A percentile compares a stretch with the other conserved stretches of the same genome.
These are phyloP conservation scores for Zygnema cylindricum DNA, from an alignment of 139 green algal species.

Conservation along the genomic window DNA sequence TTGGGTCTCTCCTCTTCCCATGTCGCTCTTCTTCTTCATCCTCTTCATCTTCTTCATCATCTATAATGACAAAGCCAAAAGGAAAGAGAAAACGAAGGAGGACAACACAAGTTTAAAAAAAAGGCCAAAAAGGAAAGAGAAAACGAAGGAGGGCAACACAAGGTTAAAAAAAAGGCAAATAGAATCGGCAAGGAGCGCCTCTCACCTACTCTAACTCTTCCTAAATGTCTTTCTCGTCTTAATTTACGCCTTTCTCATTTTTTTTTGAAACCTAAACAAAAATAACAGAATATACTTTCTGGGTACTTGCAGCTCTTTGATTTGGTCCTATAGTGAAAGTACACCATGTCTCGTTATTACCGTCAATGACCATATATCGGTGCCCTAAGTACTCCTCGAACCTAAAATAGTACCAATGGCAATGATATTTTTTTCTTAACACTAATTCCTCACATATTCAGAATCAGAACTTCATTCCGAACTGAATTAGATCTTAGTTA, in stretches of 20 bases:
- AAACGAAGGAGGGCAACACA: not conserved
- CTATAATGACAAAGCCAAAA: constrained; percentile 21
- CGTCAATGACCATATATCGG: no score
- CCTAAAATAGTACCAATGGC: no score
- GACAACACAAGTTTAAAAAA: not conserved
- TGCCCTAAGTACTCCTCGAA: no score
- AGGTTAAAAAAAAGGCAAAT: not conserved
- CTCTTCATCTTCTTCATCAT: constrained; percentile 53
- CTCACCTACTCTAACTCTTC: constrained; percentile 26
- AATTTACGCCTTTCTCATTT: not conserved
- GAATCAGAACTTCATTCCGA: no score
- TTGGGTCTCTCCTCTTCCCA: not conserved
- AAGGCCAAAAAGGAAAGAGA: constrained; percentile 11
- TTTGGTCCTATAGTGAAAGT: no score
- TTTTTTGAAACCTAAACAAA: no score
- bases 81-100: not conserved
- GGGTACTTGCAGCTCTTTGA: no score
- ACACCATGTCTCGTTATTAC: no score
- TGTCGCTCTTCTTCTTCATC: not conserved
- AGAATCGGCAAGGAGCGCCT: constrained; percentile 6
- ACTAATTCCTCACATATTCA: no score
- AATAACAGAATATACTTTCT: no score
- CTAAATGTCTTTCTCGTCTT: not conserved
- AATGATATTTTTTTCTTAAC: no score
- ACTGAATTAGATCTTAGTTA: no score